Percentiles rank a stretch among this genome's conserved stretches.
Evolutionary conservation across 2,329 filamentous ascomycete genomes (phyloP).

Genomic region (Pseudogymnoascus sp.): DNA sequence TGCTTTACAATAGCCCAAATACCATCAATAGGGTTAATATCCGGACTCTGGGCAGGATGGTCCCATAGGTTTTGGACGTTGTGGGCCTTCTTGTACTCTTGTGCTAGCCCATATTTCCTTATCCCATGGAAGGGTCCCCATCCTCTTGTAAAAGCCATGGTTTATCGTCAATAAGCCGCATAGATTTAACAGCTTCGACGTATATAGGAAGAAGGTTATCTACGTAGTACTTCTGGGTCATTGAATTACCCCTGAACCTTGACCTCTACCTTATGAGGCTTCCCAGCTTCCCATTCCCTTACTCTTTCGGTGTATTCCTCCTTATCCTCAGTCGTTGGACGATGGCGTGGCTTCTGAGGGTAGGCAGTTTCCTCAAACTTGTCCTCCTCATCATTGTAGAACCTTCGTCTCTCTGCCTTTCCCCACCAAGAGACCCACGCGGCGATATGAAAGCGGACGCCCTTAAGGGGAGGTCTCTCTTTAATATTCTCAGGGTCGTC

Average conservation of each 20-base stretch:
- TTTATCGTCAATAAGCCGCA: conserved; percentile 16
- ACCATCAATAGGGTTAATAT: conserved; percentile 18
- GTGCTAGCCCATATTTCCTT: conserved; percentile 14
- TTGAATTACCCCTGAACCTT: not conserved
- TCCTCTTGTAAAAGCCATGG: conserved; percentile 13
- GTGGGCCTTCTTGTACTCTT: conserved; percentile 14
- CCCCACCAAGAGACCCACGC: conserved; percentile 15
- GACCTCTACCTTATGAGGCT: conserved; percentile 9
- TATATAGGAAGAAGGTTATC: conserved; percentile 16
- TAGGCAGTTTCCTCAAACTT: not conserved
- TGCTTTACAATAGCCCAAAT: conserved; percentile 18
- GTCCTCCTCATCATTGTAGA: conserved; percentile 19
- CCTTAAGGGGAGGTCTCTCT: conserved; percentile 10
- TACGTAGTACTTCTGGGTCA: conserved; percentile 19
- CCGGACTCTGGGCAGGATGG: conserved; percentile 12
- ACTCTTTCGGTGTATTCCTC: conserved; percentile 14
- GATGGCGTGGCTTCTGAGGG: conserved; percentile 14
- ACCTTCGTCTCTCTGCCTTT: conserved; percentile 17
- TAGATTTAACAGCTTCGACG: conserved; percentile 5
- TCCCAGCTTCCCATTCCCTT: conserved; percentile 15
- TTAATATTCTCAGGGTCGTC: conserved; percentile 18
- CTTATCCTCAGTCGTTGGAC: not conserved
- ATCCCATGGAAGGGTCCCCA: conserved; percentile 14
- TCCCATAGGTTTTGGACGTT: conserved; percentile 6
- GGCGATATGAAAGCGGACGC: conserved; percentile 16